phyloP scores from a whole-genome alignment of 2,329 filamentous ascomycete genomes.

The Colletotrichum simmondsii region DNA sequence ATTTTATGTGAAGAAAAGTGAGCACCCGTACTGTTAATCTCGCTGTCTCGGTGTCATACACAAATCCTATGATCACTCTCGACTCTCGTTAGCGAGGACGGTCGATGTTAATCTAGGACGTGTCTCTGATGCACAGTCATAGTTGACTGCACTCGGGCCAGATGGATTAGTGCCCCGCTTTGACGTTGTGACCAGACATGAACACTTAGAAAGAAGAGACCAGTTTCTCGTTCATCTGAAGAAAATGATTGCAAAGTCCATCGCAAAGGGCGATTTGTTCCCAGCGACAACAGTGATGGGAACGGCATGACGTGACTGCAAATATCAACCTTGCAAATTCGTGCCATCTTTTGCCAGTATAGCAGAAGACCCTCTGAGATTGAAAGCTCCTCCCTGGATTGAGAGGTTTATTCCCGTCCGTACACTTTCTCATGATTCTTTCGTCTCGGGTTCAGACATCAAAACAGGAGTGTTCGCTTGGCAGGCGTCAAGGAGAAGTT shows the following conservation, averaged over 20 bases:
- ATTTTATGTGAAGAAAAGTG: neutral
- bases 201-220: neutral
- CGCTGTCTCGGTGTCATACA: neutral
- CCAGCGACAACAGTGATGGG: neutral
- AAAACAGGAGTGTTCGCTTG: neutral
- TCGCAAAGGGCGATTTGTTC: neutral
- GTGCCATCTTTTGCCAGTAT: neutral
- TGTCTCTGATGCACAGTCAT: neutral
- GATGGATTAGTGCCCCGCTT: neutral
- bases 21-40: neutral
- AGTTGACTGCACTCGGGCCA: neutral
- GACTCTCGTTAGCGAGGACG: neutral
- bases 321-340: neutral
- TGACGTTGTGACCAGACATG: neutral
- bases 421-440: neutral
- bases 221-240: slow-evolving; percentile 18
- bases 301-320: neutral
- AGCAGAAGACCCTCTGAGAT: neutral
- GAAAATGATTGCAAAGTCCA: neutral
- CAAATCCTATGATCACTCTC: neutral
- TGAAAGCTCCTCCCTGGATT: neutral
- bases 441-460: neutral
- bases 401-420: neutral
- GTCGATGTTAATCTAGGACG: neutral
- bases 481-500: slow-evolving; percentile 7